A percentile compares a stretch with the other conserved stretches of the same genome.
Evolutionary conservation across 208 protist species (phyloP).

Genomic region (Acanthamoeba polyphaga): DNA sequence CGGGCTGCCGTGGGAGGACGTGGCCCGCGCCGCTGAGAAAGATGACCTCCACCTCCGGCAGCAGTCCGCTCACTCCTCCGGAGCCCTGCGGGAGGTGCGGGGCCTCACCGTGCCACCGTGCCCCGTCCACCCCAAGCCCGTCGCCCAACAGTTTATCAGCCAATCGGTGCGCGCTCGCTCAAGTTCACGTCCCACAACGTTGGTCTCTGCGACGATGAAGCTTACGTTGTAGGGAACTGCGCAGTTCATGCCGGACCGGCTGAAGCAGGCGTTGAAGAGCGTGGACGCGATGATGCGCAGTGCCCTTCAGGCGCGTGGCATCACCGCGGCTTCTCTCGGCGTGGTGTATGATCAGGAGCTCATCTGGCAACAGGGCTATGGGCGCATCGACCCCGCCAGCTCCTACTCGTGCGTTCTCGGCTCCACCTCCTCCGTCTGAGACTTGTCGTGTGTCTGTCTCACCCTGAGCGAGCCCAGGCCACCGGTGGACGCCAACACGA

Average conservation of each 20-base stretch:
- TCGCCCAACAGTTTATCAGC: not conserved
- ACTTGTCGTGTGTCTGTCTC: not conserved
- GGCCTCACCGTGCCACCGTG: not conserved
- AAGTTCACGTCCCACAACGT: no score
- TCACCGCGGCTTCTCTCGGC: conserved; percentile 12
- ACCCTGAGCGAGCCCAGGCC: no score
- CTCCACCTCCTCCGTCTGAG: not conserved
- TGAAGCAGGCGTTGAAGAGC: not conserved
- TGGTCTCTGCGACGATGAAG: not conserved
- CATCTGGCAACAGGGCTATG: conserved; percentile 39
- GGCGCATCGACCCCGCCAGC: not conserved
- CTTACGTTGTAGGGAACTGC: not conserved
- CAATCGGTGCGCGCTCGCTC: not conserved
- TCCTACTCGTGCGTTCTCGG: not conserved
- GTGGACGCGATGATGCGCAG: not conserved
- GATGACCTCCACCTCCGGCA: not conserved
- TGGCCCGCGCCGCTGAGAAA: not conserved
- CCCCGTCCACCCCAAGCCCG: not conserved
- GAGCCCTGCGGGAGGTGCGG: not conserved
- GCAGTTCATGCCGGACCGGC: not conserved
- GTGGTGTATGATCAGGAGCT: conserved; percentile 59
- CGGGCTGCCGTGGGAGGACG: not conserved
- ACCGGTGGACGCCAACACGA: conserved; percentile 20
- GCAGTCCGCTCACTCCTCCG: not conserved
- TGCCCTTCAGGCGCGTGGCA: not conserved